Percentiles rank a stretch among this genome's conserved stretches.
Conservation (phyloP, 2,329 filamentous ascomycete genomes). For the Phaeosphaeriaceae sp. region DNA sequence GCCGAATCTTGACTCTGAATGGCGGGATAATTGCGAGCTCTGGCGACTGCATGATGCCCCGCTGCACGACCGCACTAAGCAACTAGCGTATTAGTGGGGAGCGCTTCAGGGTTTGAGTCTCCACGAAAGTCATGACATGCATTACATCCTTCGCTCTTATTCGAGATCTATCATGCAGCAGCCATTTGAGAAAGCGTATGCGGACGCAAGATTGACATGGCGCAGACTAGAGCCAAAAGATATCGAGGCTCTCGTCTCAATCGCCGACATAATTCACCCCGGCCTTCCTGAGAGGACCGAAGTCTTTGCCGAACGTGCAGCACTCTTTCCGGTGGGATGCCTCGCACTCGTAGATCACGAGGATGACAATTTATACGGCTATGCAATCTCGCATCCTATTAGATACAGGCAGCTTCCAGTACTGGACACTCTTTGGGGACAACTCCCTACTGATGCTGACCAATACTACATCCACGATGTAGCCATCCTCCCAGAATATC, state of each 20-base stretch:
- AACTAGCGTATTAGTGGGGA: slow-evolving; percentile 17
- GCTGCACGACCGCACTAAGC: slow-evolving; percentile 9
- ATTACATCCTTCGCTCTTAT: not conserved
- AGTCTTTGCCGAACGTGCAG: slow-evolving; percentile 23
- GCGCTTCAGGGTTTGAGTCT: not conserved
- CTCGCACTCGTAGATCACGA: slow-evolving; percentile 12
- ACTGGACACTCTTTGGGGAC: slow-evolving; percentile 13
- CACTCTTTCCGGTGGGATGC: slow-evolving; percentile 22
- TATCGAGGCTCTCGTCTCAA: slow-evolving; percentile 7
- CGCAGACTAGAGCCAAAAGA: slow-evolving; percentile 1
- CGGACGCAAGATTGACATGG: not conserved
- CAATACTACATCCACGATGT: slow-evolving; percentile 31
- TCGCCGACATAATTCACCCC: slow-evolving; percentile 19
- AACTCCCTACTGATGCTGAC: slow-evolving; percentile 12
- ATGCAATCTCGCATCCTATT: slow-evolving; percentile 27
- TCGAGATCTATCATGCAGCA: not conserved
- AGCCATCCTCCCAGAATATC: slow-evolving; percentile 18
- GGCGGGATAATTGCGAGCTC: slow-evolving; percentile 33
- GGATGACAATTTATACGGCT: slow-evolving; percentile 14
- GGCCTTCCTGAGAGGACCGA: slow-evolving; percentile 20
- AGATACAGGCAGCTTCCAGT: slow-evolving; percentile 12
- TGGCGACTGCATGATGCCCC: slow-evolving; percentile 28
- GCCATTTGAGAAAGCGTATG: not conserved
- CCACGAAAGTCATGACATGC: not conserved
- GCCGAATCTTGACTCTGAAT: slow-evolving; percentile 16